Evolutionary conservation across 306 rosid genomes (phyloP).

Genomic region (Spatholobus suberectus): DNA sequence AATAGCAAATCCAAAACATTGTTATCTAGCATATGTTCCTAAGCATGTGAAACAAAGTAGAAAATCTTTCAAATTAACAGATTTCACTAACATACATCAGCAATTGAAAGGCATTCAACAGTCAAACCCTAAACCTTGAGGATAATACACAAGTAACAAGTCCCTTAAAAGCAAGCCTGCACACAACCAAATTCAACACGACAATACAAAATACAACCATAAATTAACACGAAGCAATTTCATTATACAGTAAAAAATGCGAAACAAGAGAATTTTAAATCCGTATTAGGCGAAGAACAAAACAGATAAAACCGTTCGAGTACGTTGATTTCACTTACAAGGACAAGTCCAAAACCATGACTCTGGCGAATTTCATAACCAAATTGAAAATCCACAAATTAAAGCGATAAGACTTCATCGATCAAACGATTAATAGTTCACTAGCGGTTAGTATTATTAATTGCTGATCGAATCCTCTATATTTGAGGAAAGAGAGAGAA

Average conservation of each 20-base stretch:
- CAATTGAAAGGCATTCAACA: background rate
- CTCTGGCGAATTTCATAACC: background rate
- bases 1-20: background rate
- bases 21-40: background rate
- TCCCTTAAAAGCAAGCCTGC: constrained; percentile 27
- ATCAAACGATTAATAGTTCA: background rate
- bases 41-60: background rate
- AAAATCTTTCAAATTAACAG: background rate
- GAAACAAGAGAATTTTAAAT: background rate
- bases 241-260: constrained; percentile 7
- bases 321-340: background rate
- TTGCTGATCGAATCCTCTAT: background rate
- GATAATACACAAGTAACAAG: constrained; percentile 9
- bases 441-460: background rate
- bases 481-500: background rate
- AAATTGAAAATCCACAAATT: constrained; percentile 6
- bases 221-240: constrained; percentile 28
- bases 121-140: constrained; percentile 40
- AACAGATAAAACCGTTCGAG: background rate
- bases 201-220: background rate
- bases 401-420: background rate
- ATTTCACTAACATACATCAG: background rate
- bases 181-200: constrained; percentile 9
- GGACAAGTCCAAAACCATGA: constrained; percentile 11
- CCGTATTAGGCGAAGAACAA: background rate